A percentile compares a stretch with the other conserved stretches of the same genome.
phyloP scores from a whole-genome alignment of 2,329 filamentous ascomycete species.

The Paecilomyces dactylethromorphus region DNA sequence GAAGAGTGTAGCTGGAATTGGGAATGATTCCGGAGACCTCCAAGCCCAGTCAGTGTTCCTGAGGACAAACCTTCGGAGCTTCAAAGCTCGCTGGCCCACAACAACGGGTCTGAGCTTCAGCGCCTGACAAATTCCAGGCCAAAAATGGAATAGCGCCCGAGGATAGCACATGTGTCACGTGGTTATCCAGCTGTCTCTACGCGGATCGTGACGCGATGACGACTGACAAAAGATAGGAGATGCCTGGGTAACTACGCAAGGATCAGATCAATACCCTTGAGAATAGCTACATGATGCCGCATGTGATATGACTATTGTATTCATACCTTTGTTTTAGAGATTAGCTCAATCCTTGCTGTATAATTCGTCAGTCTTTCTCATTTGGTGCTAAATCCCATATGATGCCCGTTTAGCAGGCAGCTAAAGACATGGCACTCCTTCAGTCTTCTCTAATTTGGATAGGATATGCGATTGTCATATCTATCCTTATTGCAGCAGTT shows the following conservation, averaged over 20 bases:
- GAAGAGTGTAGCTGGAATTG: background rate
- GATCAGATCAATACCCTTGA: background rate
- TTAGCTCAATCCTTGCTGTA: background rate
- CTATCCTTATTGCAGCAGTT: slow-evolving; percentile 67
- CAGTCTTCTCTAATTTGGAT: slow-evolving; percentile 93
- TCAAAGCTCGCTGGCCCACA: background rate
- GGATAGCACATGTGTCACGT: background rate
- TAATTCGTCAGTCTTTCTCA: background rate
- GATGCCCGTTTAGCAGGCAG: background rate
- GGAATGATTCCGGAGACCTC: background rate
- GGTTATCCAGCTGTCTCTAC: background rate
- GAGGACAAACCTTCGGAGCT: background rate
- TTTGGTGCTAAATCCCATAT: background rate
- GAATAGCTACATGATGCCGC: background rate
- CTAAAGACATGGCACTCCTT: slow-evolving; percentile 56
- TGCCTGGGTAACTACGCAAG: background rate
- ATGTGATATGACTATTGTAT: background rate
- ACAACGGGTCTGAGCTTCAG: background rate
- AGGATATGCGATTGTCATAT: slow-evolving; percentile 78
- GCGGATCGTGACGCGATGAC: background rate
- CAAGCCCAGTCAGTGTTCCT: background rate
- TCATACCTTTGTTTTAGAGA: background rate
- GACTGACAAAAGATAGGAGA: background rate
- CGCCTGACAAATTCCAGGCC: background rate
- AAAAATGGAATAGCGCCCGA: background rate